phyloP scores from a whole-genome alignment of 192 early-diverging fungal genomes.

The Coemansia brasiliensis region DNA sequence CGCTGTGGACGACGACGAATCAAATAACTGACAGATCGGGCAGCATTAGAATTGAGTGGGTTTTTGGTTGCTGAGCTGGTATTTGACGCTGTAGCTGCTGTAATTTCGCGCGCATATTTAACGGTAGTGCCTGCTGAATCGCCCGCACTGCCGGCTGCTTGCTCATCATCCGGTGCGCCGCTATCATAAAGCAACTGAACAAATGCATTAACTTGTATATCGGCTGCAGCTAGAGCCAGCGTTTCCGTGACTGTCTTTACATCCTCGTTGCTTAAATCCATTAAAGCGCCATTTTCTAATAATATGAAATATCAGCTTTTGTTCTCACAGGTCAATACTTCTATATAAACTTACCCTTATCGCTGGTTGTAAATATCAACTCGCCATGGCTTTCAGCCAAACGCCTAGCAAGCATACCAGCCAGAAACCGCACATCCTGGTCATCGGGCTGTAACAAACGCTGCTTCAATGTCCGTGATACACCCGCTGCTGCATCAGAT shows the following conservation, averaged over 20 bases:
- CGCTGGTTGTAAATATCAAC: conserved; percentile 72
- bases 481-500: neutral
- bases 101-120: conserved; percentile 23
- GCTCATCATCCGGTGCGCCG: conserved; percentile 6
- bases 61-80: no score
- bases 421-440: conserved; percentile 53
- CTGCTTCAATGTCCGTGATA: conserved; percentile 44
- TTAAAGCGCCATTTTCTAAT: conserved; percentile 68
- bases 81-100: conserved; percentile 3
- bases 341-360: conserved; percentile 34
- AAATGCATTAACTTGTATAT: conserved; percentile 19
- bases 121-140: neutral
- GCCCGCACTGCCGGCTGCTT: neutral
- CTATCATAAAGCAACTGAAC: conserved; percentile 38
- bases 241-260: conserved; percentile 46
- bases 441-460: conserved; percentile 51
- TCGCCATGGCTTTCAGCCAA: conserved; percentile 70
- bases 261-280: conserved; percentile 62
- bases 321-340: no score
- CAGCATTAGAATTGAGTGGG: no score
- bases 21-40: conserved; percentile 40
- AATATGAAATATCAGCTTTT: no score
- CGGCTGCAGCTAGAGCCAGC: conserved; percentile 30
- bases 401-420: conserved; percentile 41
- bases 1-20: conserved; percentile 68